Percentiles rank a stretch among this genome's conserved stretches.
These are phyloP conservation scores for Keithomyces neogunnii DNA, from an alignment of 2,329 filamentous ascomycete genomes.

Conservation along the genomic window DNA sequence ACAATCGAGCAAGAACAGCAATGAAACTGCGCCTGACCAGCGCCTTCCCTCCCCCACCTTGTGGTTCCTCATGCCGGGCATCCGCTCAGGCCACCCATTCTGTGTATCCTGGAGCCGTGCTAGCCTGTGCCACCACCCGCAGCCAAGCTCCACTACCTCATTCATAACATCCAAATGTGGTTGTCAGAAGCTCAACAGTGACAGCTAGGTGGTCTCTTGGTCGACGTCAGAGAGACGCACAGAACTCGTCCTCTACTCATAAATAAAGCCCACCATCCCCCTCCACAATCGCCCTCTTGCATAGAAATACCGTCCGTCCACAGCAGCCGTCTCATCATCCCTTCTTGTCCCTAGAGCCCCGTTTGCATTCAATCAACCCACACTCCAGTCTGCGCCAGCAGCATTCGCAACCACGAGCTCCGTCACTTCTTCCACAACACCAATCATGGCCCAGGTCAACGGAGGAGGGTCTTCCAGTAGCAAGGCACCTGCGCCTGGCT, in stretches of 20 bases:
- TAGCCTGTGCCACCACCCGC: background rate
- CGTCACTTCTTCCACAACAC: conserved; percentile 8
- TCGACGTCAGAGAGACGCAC: background rate
- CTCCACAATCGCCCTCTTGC: background rate
- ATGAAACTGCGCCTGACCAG: too few relatives aligned
- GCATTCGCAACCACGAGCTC: conserved; percentile 8
- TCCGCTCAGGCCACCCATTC: background rate
- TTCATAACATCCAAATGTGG: background rate
- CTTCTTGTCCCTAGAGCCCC: background rate
- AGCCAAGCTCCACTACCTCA: background rate
- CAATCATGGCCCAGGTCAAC: conserved; percentile 15
- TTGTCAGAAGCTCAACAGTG: background rate
- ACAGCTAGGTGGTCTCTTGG: background rate
- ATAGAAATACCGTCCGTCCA: background rate
- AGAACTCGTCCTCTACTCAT: background rate
- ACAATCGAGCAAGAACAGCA: too few relatives aligned
- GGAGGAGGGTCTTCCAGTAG: conserved; percentile 18
- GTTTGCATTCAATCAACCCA: background rate
- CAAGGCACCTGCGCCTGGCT: conserved; percentile 17
- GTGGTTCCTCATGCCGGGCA: background rate
- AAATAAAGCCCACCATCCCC: background rate
- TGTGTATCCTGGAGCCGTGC: background rate
- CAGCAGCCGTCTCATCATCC: background rate
- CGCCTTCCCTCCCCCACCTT: background rate
- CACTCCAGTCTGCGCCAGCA: background rate